Evolutionary conservation across 768 basidiomycete genomes (phyloP).

Genomic region (Mycena maculata): DNA sequence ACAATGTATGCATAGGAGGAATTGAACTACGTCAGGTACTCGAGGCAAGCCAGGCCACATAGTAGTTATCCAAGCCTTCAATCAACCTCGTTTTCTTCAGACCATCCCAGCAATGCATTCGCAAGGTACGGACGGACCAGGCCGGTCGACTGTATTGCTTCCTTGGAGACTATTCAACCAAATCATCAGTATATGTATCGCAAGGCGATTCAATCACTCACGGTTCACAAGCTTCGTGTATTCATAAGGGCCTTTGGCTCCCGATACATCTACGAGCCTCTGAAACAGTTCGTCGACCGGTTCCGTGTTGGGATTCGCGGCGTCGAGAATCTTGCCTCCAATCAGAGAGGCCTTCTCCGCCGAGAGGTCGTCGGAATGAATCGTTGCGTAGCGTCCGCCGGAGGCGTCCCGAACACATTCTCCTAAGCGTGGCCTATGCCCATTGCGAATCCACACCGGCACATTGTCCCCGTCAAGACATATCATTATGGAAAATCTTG

Average conservation of each 20-base stretch:
- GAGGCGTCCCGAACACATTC: slow-evolving; percentile 25
- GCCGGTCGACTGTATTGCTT: slow-evolving; percentile 45
- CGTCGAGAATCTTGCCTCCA: slow-evolving; percentile 55
- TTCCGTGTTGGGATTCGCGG: slow-evolving; percentile 53
- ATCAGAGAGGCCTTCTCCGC: slow-evolving; percentile 52
- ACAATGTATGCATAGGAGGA: too few relatives aligned
- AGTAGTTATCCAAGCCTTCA: slow-evolving; percentile 59
- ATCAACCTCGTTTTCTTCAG: slow-evolving; percentile 52
- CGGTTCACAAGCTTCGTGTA: slow-evolving; percentile 48
- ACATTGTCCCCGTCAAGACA: too few relatives aligned
- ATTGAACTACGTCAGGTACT: too few relatives aligned
- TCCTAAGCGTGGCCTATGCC: too few relatives aligned
- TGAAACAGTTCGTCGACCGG: slow-evolving; percentile 53
- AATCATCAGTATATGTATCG: too few relatives aligned
- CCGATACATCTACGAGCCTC: slow-evolving; percentile 51
- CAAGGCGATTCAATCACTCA: slow-evolving; percentile 40
- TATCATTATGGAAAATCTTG: too few relatives aligned
- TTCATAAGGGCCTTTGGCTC: slow-evolving; percentile 49
- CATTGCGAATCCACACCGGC: too few relatives aligned
- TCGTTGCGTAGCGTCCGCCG: slow-evolving; percentile 39
- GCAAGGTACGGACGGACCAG: slow-evolving; percentile 53
- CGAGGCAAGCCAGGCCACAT: slow-evolving; percentile 41
- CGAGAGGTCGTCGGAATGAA: slow-evolving; percentile 61
- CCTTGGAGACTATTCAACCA: slow-evolving; percentile 48
- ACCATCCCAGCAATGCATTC: slow-evolving; percentile 57